Conservation (phyloP, 805 yeast species). For the Yamadazyma laniorum region DNA sequence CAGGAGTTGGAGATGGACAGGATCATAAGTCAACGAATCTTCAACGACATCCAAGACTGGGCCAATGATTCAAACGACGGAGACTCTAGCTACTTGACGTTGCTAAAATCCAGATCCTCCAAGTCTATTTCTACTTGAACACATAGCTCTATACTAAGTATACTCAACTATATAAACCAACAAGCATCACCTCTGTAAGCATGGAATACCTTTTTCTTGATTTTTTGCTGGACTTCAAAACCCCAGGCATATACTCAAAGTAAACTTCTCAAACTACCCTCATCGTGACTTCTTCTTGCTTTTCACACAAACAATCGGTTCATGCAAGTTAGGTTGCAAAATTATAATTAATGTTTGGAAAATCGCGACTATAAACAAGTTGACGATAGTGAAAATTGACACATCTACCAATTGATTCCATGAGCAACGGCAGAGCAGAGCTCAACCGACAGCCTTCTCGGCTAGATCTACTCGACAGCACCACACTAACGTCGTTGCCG, state of each 20-base stretch:
- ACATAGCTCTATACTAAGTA: too few relatives aligned
- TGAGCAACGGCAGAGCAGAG: not conserved
- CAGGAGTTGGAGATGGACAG: conserved; percentile 61
- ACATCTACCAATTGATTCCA: too few relatives aligned
- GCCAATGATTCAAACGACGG: conserved; percentile 49
- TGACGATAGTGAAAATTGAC: not conserved
- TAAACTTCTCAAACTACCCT: too few relatives aligned
- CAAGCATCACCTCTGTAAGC: too few relatives aligned
- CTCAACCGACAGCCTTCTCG: conserved; percentile 37
- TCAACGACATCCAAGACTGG: conserved; percentile 66
- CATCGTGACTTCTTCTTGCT: too few relatives aligned
- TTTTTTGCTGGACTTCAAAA: too few relatives aligned
- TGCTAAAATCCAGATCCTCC: conserved; percentile 1
- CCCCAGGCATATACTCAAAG: too few relatives aligned
- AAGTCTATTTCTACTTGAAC: too few relatives aligned
- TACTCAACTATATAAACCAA: too few relatives aligned
- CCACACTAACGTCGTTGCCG: conserved; percentile 50
- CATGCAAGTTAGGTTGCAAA: too few relatives aligned
- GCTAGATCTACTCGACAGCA: conserved; percentile 48
- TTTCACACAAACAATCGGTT: too few relatives aligned
- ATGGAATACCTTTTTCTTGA: too few relatives aligned
- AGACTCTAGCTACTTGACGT: conserved; percentile 8
- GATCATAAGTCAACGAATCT: conserved; percentile 53
- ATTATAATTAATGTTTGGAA: not conserved
- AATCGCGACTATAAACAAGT: conserved; percentile 1